phyloP scores from a whole-genome alignment of 306 rosid genomes.

The Datisca glomerata region DNA sequence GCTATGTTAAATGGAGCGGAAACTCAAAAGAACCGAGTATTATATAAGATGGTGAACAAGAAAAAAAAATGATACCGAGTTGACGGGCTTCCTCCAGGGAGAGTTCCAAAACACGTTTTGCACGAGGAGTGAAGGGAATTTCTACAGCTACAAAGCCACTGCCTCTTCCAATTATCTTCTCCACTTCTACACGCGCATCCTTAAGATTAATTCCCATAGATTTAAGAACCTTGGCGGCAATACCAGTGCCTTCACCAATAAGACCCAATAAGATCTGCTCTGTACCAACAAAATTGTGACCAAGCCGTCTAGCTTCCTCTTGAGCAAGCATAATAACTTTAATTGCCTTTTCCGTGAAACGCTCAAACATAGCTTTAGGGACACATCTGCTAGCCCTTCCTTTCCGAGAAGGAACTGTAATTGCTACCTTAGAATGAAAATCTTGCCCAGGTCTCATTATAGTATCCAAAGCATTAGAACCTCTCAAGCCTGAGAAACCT shows the following conservation, averaged over 20 bases:
- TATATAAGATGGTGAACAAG: no score
- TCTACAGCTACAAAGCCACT: constrained; percentile 98
- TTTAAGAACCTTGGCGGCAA: constrained; percentile 93
- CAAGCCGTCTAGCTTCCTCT: constrained; percentile 54
- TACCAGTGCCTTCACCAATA: constrained; percentile 80
- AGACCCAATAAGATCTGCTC: constrained; percentile 80
- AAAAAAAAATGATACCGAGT: constrained; percentile 50
- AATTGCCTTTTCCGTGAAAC: constrained; percentile 74
- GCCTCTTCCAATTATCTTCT: constrained; percentile 97
- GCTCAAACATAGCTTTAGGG: constrained; percentile 62
- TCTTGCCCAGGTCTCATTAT: constrained; percentile 43
- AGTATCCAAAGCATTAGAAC: constrained; percentile 49
- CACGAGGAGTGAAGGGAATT: constrained; percentile 97
- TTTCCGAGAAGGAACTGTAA: constrained; percentile 40
- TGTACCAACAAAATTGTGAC: constrained; percentile 41
- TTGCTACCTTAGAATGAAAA: constrained; percentile 44
- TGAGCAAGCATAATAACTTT: constrained; percentile 59
- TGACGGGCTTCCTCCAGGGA: constrained; percentile 98
- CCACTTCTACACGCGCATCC: constrained; percentile 98
- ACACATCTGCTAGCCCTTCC: constrained; percentile 50
- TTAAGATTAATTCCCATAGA: constrained; percentile 97
- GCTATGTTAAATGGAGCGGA: no score
- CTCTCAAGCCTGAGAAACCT: constrained; percentile 61
- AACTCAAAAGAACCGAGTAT: no score
- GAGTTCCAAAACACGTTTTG: constrained; percentile 96